phyloP scores from a whole-genome alignment of 1,139 yeast genomes.

The Taiozyma onychis region DNA sequence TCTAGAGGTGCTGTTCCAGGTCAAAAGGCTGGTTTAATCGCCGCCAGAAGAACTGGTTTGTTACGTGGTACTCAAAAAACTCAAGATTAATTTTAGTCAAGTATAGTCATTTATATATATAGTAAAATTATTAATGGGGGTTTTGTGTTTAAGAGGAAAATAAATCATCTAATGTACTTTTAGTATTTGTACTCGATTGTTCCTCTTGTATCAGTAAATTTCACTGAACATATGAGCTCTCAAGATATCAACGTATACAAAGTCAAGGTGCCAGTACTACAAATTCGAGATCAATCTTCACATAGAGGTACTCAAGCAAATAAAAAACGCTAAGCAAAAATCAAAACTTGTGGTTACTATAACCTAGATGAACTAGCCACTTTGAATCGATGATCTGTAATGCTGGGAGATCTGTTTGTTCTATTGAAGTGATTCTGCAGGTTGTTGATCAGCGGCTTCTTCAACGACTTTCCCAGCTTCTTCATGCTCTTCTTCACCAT shows the following conservation, averaged over 20 bases:
- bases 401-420: too few species aligned
- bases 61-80: conserved; percentile 99
- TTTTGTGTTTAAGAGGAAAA: conserved; percentile 13
- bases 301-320: too few species aligned
- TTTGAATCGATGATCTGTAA: too few species aligned
- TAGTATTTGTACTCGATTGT: neutral
- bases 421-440: neutral
- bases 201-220: neutral
- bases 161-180: conserved; percentile 6
- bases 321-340: too few species aligned
- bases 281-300: too few species aligned
- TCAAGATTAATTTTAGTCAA: conserved; percentile 52
- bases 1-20: conserved; percentile 99
- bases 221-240: neutral
- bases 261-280: too few species aligned
- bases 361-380: neutral
- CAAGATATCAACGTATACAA: too few species aligned
- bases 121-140: conserved; percentile 13
- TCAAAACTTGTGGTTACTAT: neutral
- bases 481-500: neutral
- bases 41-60: conserved; percentile 99
- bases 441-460: neutral
- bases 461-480: neutral
- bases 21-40: conserved; percentile 99
- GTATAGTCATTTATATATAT: conserved; percentile 9